Percentiles rank a stretch among this genome's conserved stretches.
These are phyloP conservation scores for Umbilicaria muhlenbergii DNA, from an alignment of 495 filamentous ascomycete genomes.

Conservation along the genomic window DNA sequence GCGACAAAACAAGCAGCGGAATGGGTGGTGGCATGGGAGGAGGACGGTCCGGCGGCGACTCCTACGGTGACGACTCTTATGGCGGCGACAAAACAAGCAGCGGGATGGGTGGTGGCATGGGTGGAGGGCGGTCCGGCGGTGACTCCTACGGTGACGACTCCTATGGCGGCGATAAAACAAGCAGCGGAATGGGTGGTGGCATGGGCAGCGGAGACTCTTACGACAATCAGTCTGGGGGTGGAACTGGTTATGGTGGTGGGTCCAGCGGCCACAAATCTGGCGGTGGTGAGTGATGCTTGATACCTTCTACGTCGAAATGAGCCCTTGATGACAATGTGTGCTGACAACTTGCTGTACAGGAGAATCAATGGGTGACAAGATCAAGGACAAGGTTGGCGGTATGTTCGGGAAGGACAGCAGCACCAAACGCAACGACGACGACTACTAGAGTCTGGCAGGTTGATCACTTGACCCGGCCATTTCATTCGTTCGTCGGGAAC, in stretches of 20 bases:
- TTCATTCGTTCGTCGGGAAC: no score
- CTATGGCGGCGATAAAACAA: background rate
- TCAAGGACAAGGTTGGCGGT: slow-evolving; percentile 29
- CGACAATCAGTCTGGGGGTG: slow-evolving; percentile 1
- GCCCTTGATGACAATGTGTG: background rate
- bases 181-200: slow-evolving; percentile 2
- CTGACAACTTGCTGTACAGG: slow-evolving; percentile 1
- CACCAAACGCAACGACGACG: no score
- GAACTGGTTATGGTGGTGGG: slow-evolving; percentile 4
- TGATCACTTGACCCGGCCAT: no score
- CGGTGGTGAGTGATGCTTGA: background rate
- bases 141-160: background rate
- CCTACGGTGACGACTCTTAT: slow-evolving; percentile 8
- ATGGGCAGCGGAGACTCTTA: slow-evolving; percentile 7
- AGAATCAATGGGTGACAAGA: slow-evolving; percentile 25
- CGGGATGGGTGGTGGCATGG: background rate
- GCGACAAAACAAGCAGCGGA: background rate
- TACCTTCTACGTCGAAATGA: background rate
- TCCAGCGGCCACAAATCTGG: background rate
- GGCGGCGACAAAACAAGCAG: slow-evolving; percentile 7
- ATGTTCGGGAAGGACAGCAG: slow-evolving; percentile 19
- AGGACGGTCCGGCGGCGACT: slow-evolving; percentile 8
- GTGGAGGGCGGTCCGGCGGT: background rate
- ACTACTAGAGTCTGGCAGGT: no score
- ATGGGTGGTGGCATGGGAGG: background rate